Evolutionary conservation across 441 rosid genomes (phyloP).

Genomic region (Pelargonium citronellum): DNA sequence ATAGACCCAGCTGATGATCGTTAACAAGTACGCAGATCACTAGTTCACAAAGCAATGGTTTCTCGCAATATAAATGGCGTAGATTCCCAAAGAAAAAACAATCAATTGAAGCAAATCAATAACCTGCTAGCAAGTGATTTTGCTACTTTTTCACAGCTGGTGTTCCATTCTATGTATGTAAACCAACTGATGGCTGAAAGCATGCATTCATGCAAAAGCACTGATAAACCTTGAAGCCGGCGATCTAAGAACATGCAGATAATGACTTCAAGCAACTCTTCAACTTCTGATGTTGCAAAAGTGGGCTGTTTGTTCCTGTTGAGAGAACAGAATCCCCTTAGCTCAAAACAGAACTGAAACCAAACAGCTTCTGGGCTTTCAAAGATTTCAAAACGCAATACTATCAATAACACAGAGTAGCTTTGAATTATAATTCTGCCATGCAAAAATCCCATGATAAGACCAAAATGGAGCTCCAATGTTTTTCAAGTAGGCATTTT

Average conservation of each 20-base stretch:
- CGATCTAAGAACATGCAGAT: conserved; percentile 55
- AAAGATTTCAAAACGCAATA: background rate
- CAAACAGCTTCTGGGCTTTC: background rate
- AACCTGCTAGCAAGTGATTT: conserved; percentile 67
- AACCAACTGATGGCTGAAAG: conserved; percentile 48
- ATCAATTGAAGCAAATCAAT: conserved; percentile 7
- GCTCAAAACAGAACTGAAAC: conserved; percentile 11
- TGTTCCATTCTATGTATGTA: conserved; percentile 62
- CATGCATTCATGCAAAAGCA: conserved; percentile 43
- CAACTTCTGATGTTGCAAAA: conserved; percentile 49
- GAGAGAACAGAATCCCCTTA: conserved; percentile 16
- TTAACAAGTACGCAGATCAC: background rate
- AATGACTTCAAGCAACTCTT: conserved; percentile 45
- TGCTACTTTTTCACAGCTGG: conserved; percentile 54
- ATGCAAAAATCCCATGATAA: background rate
- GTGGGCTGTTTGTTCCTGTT: conserved; percentile 45
- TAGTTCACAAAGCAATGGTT: background rate
- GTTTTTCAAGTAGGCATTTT: background rate
- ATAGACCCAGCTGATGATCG: background rate
- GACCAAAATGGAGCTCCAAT: background rate
- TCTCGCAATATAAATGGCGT: background rate
- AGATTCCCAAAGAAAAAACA: background rate
- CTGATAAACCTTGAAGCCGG: conserved; percentile 53
- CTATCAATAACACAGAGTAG: conserved; percentile 7
- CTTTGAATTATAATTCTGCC: conserved; percentile 14